Conservation (phyloP, 352 stramenopile genomes). For the Blastocystis sp. region DNA sequence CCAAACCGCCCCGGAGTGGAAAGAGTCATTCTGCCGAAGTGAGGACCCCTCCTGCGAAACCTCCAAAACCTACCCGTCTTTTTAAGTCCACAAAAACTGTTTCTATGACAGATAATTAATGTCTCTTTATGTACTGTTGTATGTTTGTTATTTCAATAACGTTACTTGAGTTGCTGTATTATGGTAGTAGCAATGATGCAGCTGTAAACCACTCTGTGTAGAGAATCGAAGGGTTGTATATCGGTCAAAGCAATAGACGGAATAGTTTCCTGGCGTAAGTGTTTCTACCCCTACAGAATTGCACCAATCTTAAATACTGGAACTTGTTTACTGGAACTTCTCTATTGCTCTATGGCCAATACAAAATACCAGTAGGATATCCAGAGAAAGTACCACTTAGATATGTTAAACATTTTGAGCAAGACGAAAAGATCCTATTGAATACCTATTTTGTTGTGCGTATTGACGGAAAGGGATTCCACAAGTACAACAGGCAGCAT, state of each 20-base stretch:
- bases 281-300: too few relatives aligned
- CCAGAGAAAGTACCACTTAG: background rate
- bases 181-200: too few relatives aligned
- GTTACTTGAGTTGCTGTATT: too few relatives aligned
- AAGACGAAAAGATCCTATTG: slow-evolving; percentile 63
- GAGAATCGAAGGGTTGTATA: too few relatives aligned
- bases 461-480: slow-evolving; percentile 65
- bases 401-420: slow-evolving; percentile 63
- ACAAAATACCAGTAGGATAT: slow-evolving; percentile 55
- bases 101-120: background rate
- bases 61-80: background rate
- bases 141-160: background rate
- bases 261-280: too few relatives aligned
- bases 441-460: slow-evolving; percentile 67
- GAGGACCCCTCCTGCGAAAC: background rate
- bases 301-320: too few relatives aligned
- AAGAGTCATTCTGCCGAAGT: background rate
- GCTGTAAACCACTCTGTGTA: too few relatives aligned
- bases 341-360: slow-evolving; percentile 25
- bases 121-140: background rate
- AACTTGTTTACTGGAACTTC: background rate
- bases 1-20: background rate
- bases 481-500: slow-evolving; percentile 61
- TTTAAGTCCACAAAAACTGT: background rate
- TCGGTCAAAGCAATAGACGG: too few relatives aligned